A percentile compares a stretch with the other conserved stretches of the same genome.
phyloP scores from a whole-genome alignment of 257 asterid genomes.

The Nyctanthes arbortristis region DNA sequence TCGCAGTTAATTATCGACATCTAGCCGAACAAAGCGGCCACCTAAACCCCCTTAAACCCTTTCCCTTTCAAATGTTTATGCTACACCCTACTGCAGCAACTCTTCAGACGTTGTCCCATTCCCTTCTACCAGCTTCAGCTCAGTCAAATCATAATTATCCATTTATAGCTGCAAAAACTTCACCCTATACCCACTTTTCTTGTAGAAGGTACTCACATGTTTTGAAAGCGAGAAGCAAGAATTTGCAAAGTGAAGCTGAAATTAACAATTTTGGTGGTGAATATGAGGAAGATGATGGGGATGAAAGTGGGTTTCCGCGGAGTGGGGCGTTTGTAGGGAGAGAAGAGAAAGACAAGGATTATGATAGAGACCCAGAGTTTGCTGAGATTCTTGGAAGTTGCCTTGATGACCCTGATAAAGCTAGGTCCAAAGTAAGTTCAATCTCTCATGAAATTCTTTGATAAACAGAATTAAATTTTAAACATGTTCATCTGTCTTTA shows the following conservation, averaged over 20 bases:
- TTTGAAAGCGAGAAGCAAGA: slow-evolving; percentile 29
- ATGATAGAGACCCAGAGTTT: slow-evolving; percentile 87
- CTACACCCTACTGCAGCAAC: slow-evolving; percentile 35
- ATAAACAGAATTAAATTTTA: background rate
- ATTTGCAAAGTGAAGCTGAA: slow-evolving; percentile 35
- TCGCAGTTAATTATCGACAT: background rate
- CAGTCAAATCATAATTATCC: slow-evolving; percentile 23
- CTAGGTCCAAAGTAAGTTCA: slow-evolving; percentile 68
- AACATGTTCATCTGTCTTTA: background rate
- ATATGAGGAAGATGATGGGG: slow-evolving; percentile 35
- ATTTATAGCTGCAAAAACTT: slow-evolving; percentile 16
- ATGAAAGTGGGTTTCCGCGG: slow-evolving; percentile 37
- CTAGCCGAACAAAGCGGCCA: background rate
- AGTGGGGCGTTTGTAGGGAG: slow-evolving; percentile 42
- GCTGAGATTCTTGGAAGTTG: slow-evolving; percentile 81
- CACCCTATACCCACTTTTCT: slow-evolving; percentile 10
- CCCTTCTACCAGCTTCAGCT: slow-evolving; percentile 19
- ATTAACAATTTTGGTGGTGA: slow-evolving; percentile 29
- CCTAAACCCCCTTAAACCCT: slow-evolving; percentile 12
- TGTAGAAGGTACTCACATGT: slow-evolving; percentile 20
- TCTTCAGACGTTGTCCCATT: slow-evolving; percentile 26
- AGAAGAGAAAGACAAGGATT: slow-evolving; percentile 62
- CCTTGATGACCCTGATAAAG: slow-evolving; percentile 81
- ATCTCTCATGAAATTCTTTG: background rate
- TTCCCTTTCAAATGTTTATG: slow-evolving; percentile 40